These are phyloP conservation scores for Acer negundo DNA, from an alignment of 345 rosid genomes.

Conservation along the genomic window DNA sequence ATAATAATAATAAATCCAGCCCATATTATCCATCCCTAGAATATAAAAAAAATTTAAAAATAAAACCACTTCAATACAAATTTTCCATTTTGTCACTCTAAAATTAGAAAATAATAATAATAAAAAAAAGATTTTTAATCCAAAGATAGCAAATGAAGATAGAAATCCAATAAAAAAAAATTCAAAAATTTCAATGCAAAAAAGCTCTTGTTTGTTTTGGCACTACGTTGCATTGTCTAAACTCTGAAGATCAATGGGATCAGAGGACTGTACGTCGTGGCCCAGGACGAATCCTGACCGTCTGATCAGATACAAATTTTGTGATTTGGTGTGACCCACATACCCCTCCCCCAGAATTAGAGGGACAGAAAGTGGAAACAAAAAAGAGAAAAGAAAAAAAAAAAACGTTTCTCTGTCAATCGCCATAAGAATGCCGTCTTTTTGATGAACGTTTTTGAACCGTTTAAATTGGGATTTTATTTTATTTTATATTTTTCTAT, in stretches of 20 bases:
- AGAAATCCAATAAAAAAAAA: neutral
- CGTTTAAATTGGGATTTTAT: slow-evolving; percentile 3
- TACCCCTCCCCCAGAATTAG: neutral
- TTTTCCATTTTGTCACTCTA: neutral
- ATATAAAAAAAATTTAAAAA: too few species aligned
- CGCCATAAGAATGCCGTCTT: neutral
- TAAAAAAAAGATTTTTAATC: neutral
- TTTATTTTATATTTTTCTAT: too few species aligned
- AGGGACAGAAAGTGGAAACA: too few species aligned
- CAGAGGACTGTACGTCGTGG: neutral
- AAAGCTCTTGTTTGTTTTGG: slow-evolving; percentile 16
- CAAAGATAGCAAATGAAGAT: neutral
- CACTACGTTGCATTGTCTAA: slow-evolving; percentile 12
- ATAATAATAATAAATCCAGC: neutral
- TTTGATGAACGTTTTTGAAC: slow-evolving; percentile 12
- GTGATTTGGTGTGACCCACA: slow-evolving; percentile 5
- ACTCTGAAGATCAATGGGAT: neutral
- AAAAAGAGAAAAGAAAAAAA: too few species aligned
- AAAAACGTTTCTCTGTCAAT: too few species aligned
- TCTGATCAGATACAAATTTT: neutral
- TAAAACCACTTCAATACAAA: too few species aligned
- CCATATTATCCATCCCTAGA: neutral
- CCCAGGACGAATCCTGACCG: neutral
- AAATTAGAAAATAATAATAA: too few species aligned
- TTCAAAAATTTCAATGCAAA: slow-evolving; percentile 16